Percentiles rank a stretch among this genome's conserved stretches.
Conservation (phyloP, 805 yeast genomes). For the Wickerhamomyces queroliae region DNA sequence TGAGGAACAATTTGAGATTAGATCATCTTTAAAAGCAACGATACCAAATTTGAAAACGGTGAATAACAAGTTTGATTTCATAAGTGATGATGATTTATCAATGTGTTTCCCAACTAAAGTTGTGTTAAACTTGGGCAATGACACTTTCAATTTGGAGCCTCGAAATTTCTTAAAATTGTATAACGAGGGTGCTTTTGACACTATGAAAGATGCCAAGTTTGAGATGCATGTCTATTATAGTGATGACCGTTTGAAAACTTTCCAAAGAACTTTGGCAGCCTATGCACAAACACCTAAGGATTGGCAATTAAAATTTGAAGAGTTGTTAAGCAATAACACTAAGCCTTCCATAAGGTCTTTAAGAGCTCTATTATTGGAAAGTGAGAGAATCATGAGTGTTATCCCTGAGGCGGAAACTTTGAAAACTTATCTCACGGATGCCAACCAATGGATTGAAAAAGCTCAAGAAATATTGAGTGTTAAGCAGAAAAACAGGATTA, state of each 20-base stretch:
- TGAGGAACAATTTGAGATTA: conserved; percentile 35
- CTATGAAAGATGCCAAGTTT: conserved; percentile 20
- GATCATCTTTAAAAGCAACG: conserved; percentile 31
- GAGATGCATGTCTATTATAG: conserved; percentile 42
- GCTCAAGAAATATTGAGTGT: conserved; percentile 42
- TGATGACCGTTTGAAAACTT: conserved; percentile 44
- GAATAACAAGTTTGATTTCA: conserved; percentile 31
- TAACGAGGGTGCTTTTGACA: conserved; percentile 1
- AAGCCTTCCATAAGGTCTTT: conserved; percentile 43
- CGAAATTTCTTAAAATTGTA: conserved; percentile 23
- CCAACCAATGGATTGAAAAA: conserved; percentile 47
- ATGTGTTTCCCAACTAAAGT: conserved; percentile 52
- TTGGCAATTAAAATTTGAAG: conserved; percentile 47
- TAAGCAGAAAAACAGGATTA: conserved; percentile 36
- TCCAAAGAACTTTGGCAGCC: conserved; percentile 30
- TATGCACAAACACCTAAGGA: conserved; percentile 40
- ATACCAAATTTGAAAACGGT: conserved; percentile 29
- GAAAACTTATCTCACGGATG: conserved; percentile 34
- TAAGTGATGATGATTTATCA: conserved; percentile 48
- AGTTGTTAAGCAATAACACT: conserved; percentile 31
- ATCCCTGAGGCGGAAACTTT: conserved; percentile 33
- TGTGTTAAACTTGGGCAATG: conserved; percentile 29
- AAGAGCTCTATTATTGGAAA: conserved; percentile 42
- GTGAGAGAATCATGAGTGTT: conserved; percentile 42
- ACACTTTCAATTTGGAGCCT: conserved; percentile 27